Conservation (phyloP, 768 basidiomycete species). For the Mycena capillaripes region DNA sequence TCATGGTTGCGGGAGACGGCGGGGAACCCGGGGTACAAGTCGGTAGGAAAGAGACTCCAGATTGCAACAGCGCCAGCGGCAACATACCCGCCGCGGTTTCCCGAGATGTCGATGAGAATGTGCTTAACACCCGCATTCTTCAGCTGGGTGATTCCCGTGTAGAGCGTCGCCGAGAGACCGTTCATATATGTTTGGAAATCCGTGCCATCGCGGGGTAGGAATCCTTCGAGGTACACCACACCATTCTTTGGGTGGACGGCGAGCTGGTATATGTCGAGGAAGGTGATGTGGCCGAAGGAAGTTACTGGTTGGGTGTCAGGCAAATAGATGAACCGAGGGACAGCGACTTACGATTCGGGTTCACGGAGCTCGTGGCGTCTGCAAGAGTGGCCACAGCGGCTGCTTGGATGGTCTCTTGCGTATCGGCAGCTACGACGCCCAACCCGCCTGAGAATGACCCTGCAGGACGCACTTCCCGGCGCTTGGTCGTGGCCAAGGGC, state of each 20-base stretch:
- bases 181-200: background rate
- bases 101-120: conserved; percentile 11
- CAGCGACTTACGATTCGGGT: background rate
- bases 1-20: background rate
- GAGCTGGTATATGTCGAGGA: conserved; percentile 15
- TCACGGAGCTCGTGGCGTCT: background rate
- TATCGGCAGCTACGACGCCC: background rate
- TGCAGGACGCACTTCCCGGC: background rate
- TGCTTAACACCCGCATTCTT: conserved; percentile 5
- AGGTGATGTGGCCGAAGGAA: conserved; percentile 12
- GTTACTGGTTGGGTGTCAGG: background rate
- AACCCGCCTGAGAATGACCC: background rate
- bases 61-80: conserved; percentile 6
- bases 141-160: background rate
- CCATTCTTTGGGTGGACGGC: conserved; percentile 4
- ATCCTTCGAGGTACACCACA: conserved; percentile 7
- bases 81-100: conserved; percentile 17
- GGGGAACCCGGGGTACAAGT: conserved; percentile 20
- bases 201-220: conserved; percentile 3
- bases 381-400: background rate
- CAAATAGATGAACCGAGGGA: background rate
- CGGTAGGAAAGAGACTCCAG: conserved; percentile 7
- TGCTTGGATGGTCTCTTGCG: background rate
- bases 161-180: background rate
- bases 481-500: background rate